Evolutionary conservation across 306 rosid species (phyloP), one percentile per base, ranked within the genome.

Genomic region (Astragalus membranaceus): DNA sequence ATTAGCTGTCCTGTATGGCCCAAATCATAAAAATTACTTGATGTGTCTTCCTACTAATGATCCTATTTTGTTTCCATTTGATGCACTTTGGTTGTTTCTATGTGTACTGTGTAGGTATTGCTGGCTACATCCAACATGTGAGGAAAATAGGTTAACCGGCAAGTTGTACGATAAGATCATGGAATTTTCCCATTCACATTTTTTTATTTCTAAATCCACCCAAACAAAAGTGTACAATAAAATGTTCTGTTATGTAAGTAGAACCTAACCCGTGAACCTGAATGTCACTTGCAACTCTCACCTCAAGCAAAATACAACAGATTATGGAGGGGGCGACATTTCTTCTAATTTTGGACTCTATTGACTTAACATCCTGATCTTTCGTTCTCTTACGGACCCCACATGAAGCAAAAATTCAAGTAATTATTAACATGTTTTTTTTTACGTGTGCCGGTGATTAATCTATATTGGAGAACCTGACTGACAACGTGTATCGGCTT

Each of bases 221-320:
- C 74, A 44, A 48, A 61, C 15, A 49, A 49, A 42, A 60, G 14
- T 23, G 51, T 63, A 59, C 58, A 79, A 64, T 62, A 11, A 62
- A 64, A 43, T 69, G 67, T 36, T 76, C 46, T 48, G 80, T 83
- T 78, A 66, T 75, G 69, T 46, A 71, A 68, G 63, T 63, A 74
- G 66, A 78, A 84, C 51, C 17, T 72, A 58, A 64, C 96, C 93
- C 96, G 92, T 89, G 96, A 87, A 82, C 89, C 81, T 17, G 9
- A 78, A 63, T 60, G 87, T 86, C 86, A 69, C 80, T 70, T 36
- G 26, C 69, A 75, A 73, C 83, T 82, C 82, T 74, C 84, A 81
- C 55, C 69, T 81, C 86, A 72, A 13, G 4, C 32, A 7, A 70
- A 23, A 75, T 6, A 54, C 53, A 75, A 77, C 62, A 74, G 50